Evolutionary conservation across 1,284 basidiomycete species (phyloP).

Genomic region (Veloboletus limbatus): DNA sequence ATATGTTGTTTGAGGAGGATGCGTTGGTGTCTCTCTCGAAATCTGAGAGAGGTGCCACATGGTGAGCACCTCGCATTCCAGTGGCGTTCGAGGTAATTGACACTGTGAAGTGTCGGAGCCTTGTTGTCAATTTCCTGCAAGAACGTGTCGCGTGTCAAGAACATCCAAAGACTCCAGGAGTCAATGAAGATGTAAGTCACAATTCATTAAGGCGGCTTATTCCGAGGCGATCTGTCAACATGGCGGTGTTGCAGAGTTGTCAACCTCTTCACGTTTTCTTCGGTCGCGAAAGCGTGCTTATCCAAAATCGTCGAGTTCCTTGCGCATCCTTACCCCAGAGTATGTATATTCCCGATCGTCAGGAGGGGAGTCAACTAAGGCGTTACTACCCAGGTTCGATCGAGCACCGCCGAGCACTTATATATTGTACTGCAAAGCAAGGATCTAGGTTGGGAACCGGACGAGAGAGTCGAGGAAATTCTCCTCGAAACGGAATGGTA

Average conservation of each 20-base stretch:
- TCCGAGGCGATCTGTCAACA: constrained; percentile 12
- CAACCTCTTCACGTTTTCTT: constrained; percentile 55
- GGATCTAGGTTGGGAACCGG: constrained; percentile 62
- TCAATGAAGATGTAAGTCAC: constrained; percentile 75
- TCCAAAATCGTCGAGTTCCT: constrained; percentile 58
- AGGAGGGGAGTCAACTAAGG: constrained; percentile 4
- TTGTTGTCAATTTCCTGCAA: constrained; percentile 55
- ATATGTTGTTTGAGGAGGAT: constrained; percentile 67
- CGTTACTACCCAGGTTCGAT: constrained; percentile 56
- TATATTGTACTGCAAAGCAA: constrained; percentile 72
- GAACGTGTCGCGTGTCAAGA: constrained; percentile 70
- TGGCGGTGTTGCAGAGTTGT: constrained; percentile 47
- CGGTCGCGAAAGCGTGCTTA: constrained; percentile 45
- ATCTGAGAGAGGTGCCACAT: constrained; percentile 44
- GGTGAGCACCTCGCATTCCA: constrained; percentile 39
- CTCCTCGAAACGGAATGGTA: constrained; percentile 84
- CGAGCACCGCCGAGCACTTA: constrained; percentile 76
- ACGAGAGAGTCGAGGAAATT: constrained; percentile 66
- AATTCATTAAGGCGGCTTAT: constrained; percentile 15
- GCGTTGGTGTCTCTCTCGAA: constrained; percentile 47
- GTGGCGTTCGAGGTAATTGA: constrained; percentile 22
- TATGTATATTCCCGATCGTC: constrained; percentile 36
- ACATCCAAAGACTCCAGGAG: constrained; percentile 69
- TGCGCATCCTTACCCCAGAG: constrained; percentile 75
- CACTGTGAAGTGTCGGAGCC: constrained; percentile 36